Conservation (phyloP, 805 yeast genomes). For the Lachancea thermotolerans region DNA sequence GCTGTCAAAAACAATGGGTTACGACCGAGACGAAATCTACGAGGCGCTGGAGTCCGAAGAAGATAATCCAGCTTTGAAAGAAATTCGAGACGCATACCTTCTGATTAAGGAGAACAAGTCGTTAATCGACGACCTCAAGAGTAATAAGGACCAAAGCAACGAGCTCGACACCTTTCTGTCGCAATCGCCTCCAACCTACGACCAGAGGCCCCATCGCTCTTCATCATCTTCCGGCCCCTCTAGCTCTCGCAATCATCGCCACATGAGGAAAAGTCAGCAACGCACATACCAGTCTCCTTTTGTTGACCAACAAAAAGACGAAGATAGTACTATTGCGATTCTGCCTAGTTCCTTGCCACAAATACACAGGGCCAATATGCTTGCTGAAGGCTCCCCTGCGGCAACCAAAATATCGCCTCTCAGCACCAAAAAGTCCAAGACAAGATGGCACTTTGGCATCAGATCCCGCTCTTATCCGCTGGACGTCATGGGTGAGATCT, state of each 20-base stretch:
- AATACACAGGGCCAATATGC: constrained; percentile 90
- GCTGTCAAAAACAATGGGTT: constrained; percentile 79
- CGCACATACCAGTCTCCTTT: constrained; percentile 31
- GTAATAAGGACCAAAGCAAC: constrained; percentile 36
- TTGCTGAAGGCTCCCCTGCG: constrained; percentile 48
- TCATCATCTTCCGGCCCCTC: constrained; percentile 8
- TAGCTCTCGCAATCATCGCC: constrained; percentile 6
- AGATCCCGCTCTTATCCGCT: constrained; percentile 92
- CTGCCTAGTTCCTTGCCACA: constrained; percentile 92
- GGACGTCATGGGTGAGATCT: constrained; percentile 98
- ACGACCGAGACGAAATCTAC: constrained; percentile 73
- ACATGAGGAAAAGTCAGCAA: constrained; percentile 17
- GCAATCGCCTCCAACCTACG: constrained; percentile 52
- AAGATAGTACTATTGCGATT: constrained; percentile 77
- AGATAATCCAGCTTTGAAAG: constrained; percentile 51
- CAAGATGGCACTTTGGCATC: constrained; percentile 98
- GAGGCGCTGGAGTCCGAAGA: constrained; percentile 52
- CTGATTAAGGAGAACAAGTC: constrained; percentile 73
- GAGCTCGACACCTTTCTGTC: constrained; percentile 53
- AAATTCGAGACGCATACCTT: constrained; percentile 79
- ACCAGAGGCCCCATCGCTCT: constrained; percentile 14
- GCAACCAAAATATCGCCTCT: constrained; percentile 45
- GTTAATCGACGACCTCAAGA: constrained; percentile 58
- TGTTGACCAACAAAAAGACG: constrained; percentile 27
- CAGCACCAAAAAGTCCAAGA: constrained; percentile 76